Evolutionary conservation across 768 basidiomycete species (phyloP), one percentile per base, ranked within the genome.

Genomic region (Lentinula edodes): DNA sequence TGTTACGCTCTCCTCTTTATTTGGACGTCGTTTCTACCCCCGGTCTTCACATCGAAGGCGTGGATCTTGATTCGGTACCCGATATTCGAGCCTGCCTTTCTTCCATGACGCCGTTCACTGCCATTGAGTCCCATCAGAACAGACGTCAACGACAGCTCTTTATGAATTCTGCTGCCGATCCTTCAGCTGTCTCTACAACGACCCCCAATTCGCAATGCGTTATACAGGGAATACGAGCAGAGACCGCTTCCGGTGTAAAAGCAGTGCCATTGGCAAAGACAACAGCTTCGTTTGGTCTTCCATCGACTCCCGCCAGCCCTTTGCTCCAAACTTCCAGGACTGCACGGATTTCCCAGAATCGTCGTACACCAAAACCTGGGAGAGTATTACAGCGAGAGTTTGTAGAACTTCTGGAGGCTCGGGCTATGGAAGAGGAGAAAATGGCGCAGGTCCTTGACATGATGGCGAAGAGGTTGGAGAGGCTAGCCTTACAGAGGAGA

Each of bases 381-480:
- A 54, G 48, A 54, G n/a, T 45, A 41, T 35, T 58, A 28, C 50
- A 53, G 43, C n/a, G 52, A 54, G 38, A 39, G 50, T 52, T 59
- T 39, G 35, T 20, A 43, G 50, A 39, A 18, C 34, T 54, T 42
- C 61, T 51, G n/a, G 61, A 52, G n/a, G n/a, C 35, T 38, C 55
- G 56, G 18, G 63, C 63, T 5, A 32, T 48, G 23, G 50, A 52
- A 12, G 65, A 66, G 39, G 63, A 66, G 52, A 59, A 50, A 10
- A 32, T 62, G 36, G 63, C 63, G 6, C 52, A 42, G 42, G 42
- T 62, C 16, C 42, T 66, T 3, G 41, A 13, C 39, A 8, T n/a
- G 8, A 34, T 66, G 61, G 61, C 57, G 34, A 42, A 55, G 39
- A 61, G 61, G 41, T 43, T 66, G 34, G 48, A 56, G n/a, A 52